Conservation (phyloP, 257 asterid species). For the Buddleja alternifolia region DNA sequence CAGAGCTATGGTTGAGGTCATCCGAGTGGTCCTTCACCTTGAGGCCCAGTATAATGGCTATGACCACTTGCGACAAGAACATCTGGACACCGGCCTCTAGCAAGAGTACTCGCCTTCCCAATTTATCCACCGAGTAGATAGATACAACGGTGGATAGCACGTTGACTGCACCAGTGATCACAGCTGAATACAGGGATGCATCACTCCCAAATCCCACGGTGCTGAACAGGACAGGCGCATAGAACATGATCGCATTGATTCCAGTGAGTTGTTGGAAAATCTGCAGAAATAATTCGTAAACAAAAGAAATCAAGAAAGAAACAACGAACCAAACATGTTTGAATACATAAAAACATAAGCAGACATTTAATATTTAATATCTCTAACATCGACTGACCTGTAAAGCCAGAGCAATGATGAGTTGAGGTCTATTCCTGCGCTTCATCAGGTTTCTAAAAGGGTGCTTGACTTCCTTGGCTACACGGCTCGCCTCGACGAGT, state of each 20-base stretch:
- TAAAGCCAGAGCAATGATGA: constrained; percentile 66
- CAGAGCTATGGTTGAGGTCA: constrained; percentile 56
- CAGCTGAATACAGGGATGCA: constrained; percentile 78
- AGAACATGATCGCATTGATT: constrained; percentile 92
- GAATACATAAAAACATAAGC: no score
- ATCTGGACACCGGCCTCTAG: constrained; percentile 88
- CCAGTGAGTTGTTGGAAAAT: constrained; percentile 88
- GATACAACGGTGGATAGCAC: constrained; percentile 81
- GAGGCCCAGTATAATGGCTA: constrained; percentile 66
- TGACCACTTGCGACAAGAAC: constrained; percentile 66
- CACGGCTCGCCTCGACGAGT: constrained; percentile 80
- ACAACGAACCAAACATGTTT: not conserved
- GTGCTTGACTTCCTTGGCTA: constrained; percentile 79
- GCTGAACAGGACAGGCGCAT: constrained; percentile 75
- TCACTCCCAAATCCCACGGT: constrained; percentile 79
- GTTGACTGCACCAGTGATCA: constrained; percentile 84
- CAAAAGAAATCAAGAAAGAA: not conserved
- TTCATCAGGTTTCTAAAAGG: constrained; percentile 84
- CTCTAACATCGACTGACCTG: constrained; percentile 48
- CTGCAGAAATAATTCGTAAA: constrained; percentile 34
- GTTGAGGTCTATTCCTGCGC: constrained; percentile 78
- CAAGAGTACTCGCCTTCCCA: constrained; percentile 64
- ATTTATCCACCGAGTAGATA: constrained; percentile 77
- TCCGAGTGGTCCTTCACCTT: constrained; percentile 66
- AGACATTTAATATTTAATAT: no score